Base-by-base conservation (phyloP, 371 early-diverging fungal species). In the Haplosporangium sp. region DNA sequence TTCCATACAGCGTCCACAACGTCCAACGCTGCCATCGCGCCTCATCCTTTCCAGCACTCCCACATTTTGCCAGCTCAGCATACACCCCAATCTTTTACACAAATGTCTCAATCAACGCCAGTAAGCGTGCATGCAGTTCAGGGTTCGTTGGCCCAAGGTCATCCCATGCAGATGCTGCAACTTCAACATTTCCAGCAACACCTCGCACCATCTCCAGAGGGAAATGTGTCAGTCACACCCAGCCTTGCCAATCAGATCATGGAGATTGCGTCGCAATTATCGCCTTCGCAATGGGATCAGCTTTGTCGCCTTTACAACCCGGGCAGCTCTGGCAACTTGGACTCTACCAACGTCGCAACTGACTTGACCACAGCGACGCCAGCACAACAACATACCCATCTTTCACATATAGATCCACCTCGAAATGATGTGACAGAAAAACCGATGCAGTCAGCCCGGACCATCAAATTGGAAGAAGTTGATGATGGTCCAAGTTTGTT, bases 211-310 rank as follows among this genome's bases (percentile, higher is more conserved):
- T n/a, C n/a, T n/a, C n/a, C n/a, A n/a, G n/a, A n/a, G n/a, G n/a
- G n/a, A n/a, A n/a, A n/a, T n/a, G n/a, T n/a, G n/a, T n/a, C n/a
- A n/a, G n/a, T n/a, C n/a, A n/a, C n/a, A n/a, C n/a, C n/a, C n/a
- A n/a, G n/a, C n/a, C n/a, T n/a, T n/a, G n/a, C n/a, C n/a, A n/a
- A n/a, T n/a, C n/a, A 62, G 72, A 72, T 72, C 23, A 23, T 72
- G 8, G 47, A 59, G 13, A 54, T 51, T 21, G 66, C 72, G 1
- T 45, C 65, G 10, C 60, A 61, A 47, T 53, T 72, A 45, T 43
- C 66, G 45, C 72, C 72, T 4, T 55, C 51, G 18, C 59, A 55
- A n/a, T 67, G 67, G 67, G 36, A 67, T 47, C 45, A 51, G 8
- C 46, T 63, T 6, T 20, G 36, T 12, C 4, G 38, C 47, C 11